Evolutionary conservation across 2,329 filamentous ascomycete species (phyloP).

Genomic region (Gnomoniopsis sp.): DNA sequence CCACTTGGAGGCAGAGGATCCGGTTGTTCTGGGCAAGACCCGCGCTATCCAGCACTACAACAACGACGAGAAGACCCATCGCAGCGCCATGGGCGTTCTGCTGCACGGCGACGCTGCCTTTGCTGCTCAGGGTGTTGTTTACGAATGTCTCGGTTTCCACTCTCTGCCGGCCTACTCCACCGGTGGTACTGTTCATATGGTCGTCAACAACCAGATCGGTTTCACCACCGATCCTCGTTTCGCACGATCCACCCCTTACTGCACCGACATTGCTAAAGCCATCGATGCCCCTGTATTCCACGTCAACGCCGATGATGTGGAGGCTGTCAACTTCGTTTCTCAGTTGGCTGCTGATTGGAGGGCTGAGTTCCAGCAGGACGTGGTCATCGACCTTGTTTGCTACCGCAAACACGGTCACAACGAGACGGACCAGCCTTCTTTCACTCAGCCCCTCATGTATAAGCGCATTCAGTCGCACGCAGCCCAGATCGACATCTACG

Average conservation of each 20-base stretch:
- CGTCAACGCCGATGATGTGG: conserved; percentile 97
- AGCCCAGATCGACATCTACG: conserved; percentile 84
- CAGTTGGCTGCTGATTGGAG: conserved; percentile 97
- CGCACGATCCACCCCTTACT: conserved; percentile 95
- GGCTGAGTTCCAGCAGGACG: conserved; percentile 96
- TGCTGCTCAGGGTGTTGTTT: conserved; percentile 93
- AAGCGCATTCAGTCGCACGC: conserved; percentile 88
- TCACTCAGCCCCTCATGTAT: conserved; percentile 99
- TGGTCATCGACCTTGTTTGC: conserved; percentile 97
- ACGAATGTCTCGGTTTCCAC: conserved; percentile 98
- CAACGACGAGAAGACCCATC: conserved; percentile 86
- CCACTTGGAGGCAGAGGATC: conserved; percentile 96
- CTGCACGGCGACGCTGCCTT: conserved; percentile 97
- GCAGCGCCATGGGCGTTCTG: conserved; percentile 89
- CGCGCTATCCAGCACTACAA: conserved; percentile 99
- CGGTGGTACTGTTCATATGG: conserved; percentile 91
- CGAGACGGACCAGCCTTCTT: conserved; percentile 98
- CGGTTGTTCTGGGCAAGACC: conserved; percentile 95
- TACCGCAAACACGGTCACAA: conserved; percentile 99
- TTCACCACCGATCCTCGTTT: conserved; percentile 99
- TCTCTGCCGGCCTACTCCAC: conserved; percentile 94
- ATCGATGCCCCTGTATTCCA: conserved; percentile 99
- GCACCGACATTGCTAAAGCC: conserved; percentile 97
- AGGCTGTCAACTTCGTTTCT: conserved; percentile 97
- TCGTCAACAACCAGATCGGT: conserved; percentile 99